Evolutionary conservation across 2,329 filamentous ascomycete species (phyloP).

Genomic region (Talaromyces sp.): DNA sequence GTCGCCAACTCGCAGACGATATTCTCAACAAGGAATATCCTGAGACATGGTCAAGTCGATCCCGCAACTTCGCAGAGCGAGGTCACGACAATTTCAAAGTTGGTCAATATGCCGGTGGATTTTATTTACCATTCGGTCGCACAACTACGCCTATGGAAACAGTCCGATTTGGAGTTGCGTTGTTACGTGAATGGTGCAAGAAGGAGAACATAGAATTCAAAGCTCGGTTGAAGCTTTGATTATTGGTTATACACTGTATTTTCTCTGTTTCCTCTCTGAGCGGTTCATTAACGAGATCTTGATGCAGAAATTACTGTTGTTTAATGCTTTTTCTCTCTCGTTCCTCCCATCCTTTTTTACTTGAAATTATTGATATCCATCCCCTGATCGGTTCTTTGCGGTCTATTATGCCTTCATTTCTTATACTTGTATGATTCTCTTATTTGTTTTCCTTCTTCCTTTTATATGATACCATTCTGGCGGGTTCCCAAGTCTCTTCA

Average conservation of each 20-base stretch:
- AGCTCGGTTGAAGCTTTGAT: conserved; percentile 36
- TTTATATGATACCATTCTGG: conserved; percentile 29
- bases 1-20: conserved; percentile 37
- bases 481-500: conserved; percentile 5
- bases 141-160: conserved; percentile 42
- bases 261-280: conserved; percentile 20
- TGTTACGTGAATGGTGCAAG: conserved; percentile 44
- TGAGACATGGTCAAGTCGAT: conserved; percentile 40
- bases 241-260: conserved; percentile 6
- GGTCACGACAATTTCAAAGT: conserved; percentile 31
- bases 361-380: conserved; percentile 1
- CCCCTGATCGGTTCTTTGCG: not conserved
- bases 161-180: conserved; percentile 40
- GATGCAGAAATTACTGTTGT: not conserved
- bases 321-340: not conserved
- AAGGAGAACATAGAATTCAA: conserved; percentile 44
- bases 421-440: conserved; percentile 4
- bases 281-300: not conserved
- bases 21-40: conserved; percentile 40
- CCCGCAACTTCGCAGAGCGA: conserved; percentile 33
- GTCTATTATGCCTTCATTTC: not conserved
- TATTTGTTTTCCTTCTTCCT: conserved; percentile 4
- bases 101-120: conserved; percentile 33
- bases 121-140: conserved; percentile 41
- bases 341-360: not conserved